Evolutionary conservation across 2,329 filamentous ascomycete species (phyloP).

Genomic region (Coniochaeta sp.): DNA sequence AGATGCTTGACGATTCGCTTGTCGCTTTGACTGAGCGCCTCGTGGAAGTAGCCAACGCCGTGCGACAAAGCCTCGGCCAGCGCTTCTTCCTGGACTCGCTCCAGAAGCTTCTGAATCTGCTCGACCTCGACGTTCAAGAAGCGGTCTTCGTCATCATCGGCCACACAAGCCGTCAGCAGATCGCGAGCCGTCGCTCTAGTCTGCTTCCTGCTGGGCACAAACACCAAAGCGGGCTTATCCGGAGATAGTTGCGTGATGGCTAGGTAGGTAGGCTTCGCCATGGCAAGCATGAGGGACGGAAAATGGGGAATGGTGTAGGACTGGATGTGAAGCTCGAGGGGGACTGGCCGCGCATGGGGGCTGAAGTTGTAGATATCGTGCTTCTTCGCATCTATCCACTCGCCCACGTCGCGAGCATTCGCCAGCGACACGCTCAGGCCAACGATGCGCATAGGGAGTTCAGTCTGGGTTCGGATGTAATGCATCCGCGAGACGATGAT

Average conservation of each 20-base stretch:
- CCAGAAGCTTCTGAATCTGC: slow-evolving; percentile 75
- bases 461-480: slow-evolving; percentile 83
- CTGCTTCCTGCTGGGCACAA: slow-evolving; percentile 91
- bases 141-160: slow-evolving; percentile 86
- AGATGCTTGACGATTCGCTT: slow-evolving; percentile 92
- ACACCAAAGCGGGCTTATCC: slow-evolving; percentile 84
- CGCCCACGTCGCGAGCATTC: slow-evolving; percentile 88
- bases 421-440: slow-evolving; percentile 87
- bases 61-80: slow-evolving; percentile 86
- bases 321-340: slow-evolving; percentile 89
- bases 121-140: slow-evolving; percentile 82
- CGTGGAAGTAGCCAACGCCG: slow-evolving; percentile 95
- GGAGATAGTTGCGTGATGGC: slow-evolving; percentile 83
- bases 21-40: slow-evolving; percentile 81
- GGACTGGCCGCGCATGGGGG: slow-evolving; percentile 80
- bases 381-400: slow-evolving; percentile 97
- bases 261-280: slow-evolving; percentile 90
- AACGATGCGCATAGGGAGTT: slow-evolving; percentile 77
- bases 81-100: slow-evolving; percentile 76
- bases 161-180: slow-evolving; percentile 76
- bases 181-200: slow-evolving; percentile 81
- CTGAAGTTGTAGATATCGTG: slow-evolving; percentile 99
- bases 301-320: slow-evolving; percentile 95
- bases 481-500: slow-evolving; percentile 97
- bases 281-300: slow-evolving; percentile 95